Evolutionary conservation across 2,329 filamentous ascomycete species (phyloP), one percentile per base, ranked within the genome.

Genomic region (Geosmithia flava): DNA sequence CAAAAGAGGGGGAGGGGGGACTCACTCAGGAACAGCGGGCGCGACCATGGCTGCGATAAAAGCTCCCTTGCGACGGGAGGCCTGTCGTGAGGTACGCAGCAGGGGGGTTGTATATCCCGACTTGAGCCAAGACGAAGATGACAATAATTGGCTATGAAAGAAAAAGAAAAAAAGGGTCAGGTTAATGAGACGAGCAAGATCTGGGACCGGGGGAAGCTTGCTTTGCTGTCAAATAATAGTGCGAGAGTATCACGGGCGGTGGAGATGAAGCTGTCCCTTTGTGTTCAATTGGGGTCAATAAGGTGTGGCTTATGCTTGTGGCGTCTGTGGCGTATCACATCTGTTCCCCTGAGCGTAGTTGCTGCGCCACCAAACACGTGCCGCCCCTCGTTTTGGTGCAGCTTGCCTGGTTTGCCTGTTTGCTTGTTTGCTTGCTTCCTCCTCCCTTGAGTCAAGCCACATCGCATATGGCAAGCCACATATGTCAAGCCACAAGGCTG

Each of bases 11-110:
- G 45, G 33, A 42, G 40, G 11, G 23, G 17, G 23, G 44, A 47
- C 81, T 59, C 72, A 87, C 83, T 87, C 84, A 56, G 83, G 83
- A 54, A 87, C 81, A 62, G 83, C 82, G 64, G 84, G 84, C 68
- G 80, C 77, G 64, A 85, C 76, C 82, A 86, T 86, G 59, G 68
- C 69, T 70, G 56, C 54, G 55, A 40, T 42, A 33, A 37, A 37
- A 49, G 48, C 48, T 49, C 40, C 39, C 44, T 45, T 27, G 47
- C 29, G 42, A 45, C 45, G 30, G 23, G 45, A 15, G 17, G 17
- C n/a, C 42, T 44, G 42, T 20, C 20, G 33, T 13, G 23, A 33
- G 44, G 23, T 45, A 7, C 27, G 19, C 42, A 23, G 20, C 17
- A 20, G 40, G 42, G 42, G 20, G 20, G 11, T 27, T 27, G 23